phyloP scores from a whole-genome alignment of 768 basidiomycete genomes.

The Mycena polygramma region DNA sequence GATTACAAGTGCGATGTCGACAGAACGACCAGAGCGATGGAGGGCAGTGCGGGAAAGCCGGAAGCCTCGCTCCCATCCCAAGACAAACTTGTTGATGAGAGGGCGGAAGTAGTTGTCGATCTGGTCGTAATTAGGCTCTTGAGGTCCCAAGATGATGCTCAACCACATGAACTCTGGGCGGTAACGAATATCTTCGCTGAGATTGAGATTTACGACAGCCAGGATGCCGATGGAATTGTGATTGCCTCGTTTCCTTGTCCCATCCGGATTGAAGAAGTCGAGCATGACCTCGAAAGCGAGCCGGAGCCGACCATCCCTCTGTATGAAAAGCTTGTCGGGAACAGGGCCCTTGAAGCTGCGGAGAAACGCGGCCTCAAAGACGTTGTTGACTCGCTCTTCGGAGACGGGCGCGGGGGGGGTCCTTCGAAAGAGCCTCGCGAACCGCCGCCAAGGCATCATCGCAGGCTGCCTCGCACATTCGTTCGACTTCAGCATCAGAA shows the following conservation, averaged over 20 bases:
- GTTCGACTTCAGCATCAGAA: conserved; percentile 34
- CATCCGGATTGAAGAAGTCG: conserved; percentile 48
- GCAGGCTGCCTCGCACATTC: conserved; percentile 32
- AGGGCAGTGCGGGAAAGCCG: conserved; percentile 31
- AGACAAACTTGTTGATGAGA: conserved; percentile 43
- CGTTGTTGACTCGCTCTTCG: conserved; percentile 32
- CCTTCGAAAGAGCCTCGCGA: conserved; percentile 11
- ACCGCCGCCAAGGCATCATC: not conserved
- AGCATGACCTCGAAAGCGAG: conserved; percentile 42
- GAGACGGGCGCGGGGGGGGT: conserved; percentile 14
- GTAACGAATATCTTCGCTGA: conserved; percentile 46
- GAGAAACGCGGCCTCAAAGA: conserved; percentile 46
- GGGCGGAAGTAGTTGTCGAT: conserved; percentile 45
- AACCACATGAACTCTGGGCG: conserved; percentile 48
- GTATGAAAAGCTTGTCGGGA: conserved; percentile 38
- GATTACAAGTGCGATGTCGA: conserved; percentile 25
- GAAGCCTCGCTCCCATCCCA: conserved; percentile 34
- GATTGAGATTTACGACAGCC: conserved; percentile 46
- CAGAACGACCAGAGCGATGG: conserved; percentile 1
- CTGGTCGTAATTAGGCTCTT: conserved; percentile 42
- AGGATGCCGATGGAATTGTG: conserved; percentile 45
- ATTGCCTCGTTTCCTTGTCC: conserved; percentile 37
- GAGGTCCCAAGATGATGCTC: conserved; percentile 46
- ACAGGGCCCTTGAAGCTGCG: conserved; percentile 45
- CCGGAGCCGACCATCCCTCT: conserved; percentile 36